phyloP scores from a whole-genome alignment of 352 stramenopile genomes.

The Pythium brassicae region DNA sequence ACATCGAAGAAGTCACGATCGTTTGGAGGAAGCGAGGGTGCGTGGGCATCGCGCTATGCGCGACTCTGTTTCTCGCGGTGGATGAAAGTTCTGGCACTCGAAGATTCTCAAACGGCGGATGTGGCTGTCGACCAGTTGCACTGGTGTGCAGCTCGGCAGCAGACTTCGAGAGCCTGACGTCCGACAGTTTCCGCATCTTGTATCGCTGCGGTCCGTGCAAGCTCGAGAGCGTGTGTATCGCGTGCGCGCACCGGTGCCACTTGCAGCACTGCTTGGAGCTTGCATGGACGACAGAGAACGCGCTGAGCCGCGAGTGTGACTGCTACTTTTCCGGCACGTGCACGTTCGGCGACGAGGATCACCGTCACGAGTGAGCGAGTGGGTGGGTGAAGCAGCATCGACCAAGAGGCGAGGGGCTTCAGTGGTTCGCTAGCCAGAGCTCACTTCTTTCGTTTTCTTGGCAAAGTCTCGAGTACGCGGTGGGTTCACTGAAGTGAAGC shows the following conservation, averaged over 20 bases:
- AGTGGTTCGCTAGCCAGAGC: no score
- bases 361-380: neutral
- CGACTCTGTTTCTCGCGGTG: no score
- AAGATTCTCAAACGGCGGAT: no score
- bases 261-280: slow-evolving; percentile 58
- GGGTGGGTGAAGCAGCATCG: neutral
- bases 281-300: slow-evolving; percentile 47
- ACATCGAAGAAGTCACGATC: slow-evolving; percentile 16
- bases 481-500: no score
- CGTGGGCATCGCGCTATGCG: neutral
- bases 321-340: slow-evolving; percentile 36
- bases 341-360: slow-evolving; percentile 15
- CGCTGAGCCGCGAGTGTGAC: slow-evolving; percentile 30
- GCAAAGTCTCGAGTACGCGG: no score
- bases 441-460: no score
- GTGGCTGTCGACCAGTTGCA: slow-evolving; percentile 17
- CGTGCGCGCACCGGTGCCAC: slow-evolving; percentile 64
- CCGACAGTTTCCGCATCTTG: slow-evolving; percentile 70
- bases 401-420: neutral
- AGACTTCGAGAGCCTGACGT: slow-evolving; percentile 56
- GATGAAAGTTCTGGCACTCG: neutral
- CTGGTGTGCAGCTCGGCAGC: slow-evolving; percentile 45
- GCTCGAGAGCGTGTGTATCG: slow-evolving; percentile 51
- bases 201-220: slow-evolving; percentile 58
- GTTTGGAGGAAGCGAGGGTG: slow-evolving; percentile 46